Base-by-base conservation (phyloP, 768 basidiomycete species). In the Rhizopogon vulgaris region DNA sequence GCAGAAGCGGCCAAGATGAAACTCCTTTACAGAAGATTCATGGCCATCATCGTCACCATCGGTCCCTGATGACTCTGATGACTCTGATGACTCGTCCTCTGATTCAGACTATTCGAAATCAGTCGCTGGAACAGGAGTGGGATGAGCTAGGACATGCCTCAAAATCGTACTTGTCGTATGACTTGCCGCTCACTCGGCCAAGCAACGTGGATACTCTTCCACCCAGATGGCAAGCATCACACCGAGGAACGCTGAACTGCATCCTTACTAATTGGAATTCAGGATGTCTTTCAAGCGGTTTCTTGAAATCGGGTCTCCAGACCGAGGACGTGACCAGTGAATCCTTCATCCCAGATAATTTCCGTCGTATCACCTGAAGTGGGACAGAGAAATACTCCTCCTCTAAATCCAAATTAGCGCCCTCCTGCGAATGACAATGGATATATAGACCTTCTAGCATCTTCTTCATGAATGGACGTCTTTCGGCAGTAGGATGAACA, bases 151-250 rank as follows among this genome's bases (percentile, higher is more conserved):
- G 12, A 24, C 45, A 32, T 34, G 80, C 83, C 70, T 85, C 77
- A 54, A 85, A 92, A 38, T 87, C 87, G 50, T 76, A 64, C n/a
- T 58, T 63, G 58, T 91, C 78, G 63, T 94, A 95, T n/a, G 80
- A 76, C 9, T 68, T 59, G 6, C 93, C 93, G 47, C 74, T 74
- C 37, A 94, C 60, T 42, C 77, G 72, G 0, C 85, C 88, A 10
- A 76, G 55, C 7, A 83, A 58, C 7, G 81, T 87, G 22, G 89
- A 88, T 59, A 81, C 63, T 53, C 88, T 77, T 17, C 82, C 78
- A 38, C 84, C 80, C 30, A 92, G 74, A 66, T 85, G 79, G 64
- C 93, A 95, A 18, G 90, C 92, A 66, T 94, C 88, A 62, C 93
- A 96, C 15, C 71, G 70, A 2, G 83, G 80, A 18, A 80, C 67